Conservation (phyloP, 2,329 filamentous ascomycete species). For the Lasiodiplodia sp. region DNA sequence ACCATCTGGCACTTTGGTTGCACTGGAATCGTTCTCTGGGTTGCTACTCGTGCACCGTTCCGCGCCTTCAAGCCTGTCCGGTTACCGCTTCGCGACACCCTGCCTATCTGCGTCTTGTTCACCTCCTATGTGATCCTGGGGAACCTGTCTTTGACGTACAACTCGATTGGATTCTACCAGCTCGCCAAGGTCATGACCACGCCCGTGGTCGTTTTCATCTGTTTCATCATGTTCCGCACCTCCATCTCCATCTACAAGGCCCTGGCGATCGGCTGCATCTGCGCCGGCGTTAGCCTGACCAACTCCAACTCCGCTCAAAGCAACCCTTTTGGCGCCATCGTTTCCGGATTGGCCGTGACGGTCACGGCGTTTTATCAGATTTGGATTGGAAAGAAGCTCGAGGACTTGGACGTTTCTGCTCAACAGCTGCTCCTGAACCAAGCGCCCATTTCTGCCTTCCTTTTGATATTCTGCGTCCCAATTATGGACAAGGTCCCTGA, state of each 20-base stretch:
- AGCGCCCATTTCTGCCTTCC: constrained; percentile 53
- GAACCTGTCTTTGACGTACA: constrained; percentile 55
- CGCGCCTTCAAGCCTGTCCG: constrained; percentile 54
- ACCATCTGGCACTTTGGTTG: constrained; percentile 58
- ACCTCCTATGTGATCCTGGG: constrained; percentile 56
- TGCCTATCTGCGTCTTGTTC: constrained; percentile 56
- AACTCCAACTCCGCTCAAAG: constrained; percentile 52
- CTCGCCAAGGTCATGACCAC: constrained; percentile 59
- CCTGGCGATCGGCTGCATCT: constrained; percentile 51
- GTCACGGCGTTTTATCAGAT: constrained; percentile 57
- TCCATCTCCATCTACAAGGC: constrained; percentile 51
- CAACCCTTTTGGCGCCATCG: constrained; percentile 50
- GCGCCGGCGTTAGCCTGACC: constrained; percentile 54
- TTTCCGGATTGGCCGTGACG: constrained; percentile 53
- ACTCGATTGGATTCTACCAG: constrained; percentile 57
- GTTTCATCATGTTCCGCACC: constrained; percentile 54
- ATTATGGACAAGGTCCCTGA: constrained; percentile 54
- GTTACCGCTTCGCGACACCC: constrained; percentile 53
- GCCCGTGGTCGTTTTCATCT: constrained; percentile 54
- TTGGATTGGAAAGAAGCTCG: constrained; percentile 59
- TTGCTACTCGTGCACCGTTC: constrained; percentile 52
- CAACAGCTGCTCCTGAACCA: constrained; percentile 56
- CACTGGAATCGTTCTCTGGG: constrained; percentile 52
- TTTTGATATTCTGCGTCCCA: constrained; percentile 52
- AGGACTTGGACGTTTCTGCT: constrained; percentile 53